Base-by-base conservation (phyloP, 805 yeast genomes). In the Suhomyces sp. region DNA sequence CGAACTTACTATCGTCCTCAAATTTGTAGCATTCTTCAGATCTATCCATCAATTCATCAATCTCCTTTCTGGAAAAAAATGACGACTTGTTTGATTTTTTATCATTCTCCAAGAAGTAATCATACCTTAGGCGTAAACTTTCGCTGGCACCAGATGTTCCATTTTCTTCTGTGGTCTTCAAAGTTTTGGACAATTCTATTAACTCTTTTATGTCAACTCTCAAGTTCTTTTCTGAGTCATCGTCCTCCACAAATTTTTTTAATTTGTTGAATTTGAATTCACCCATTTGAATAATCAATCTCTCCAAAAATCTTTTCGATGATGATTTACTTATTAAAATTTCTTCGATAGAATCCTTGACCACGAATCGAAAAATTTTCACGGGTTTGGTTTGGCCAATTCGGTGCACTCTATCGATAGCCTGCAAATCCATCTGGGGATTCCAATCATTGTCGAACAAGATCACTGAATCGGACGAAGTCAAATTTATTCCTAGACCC, bases 371-470 rank as follows among this genome's bases (percentile, higher is more conserved):
- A 64, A 86, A 89, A 1, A 93, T 81, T 20, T 89, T 76, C 4
- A 92, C 96, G 1, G 97, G 97, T 50, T 80, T 83, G 1, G 73
- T 77, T 66, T 93, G 99, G 0, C 98, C 98, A 50, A 94, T 89
- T 62, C 99, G 76, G 65, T 93, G 98, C 10, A 88, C 96, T 50
- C 99, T 77, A 61, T 92, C 98, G 83, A 93, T 93, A 0, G 98
- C 98, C 66, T 93, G 99, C 47, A 91, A 72, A 68, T 93, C 98
- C 55, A 90, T 96, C 63, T 93, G 97, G 0, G 98, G 99, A 62
- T 93, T 93, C 97, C 97, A 93, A 64, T 93, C 99, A 51, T 90
- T 87, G 62, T 93, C 99, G 63, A 89, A 91, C 9, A 93, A 61
- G 3, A 93, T 81, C 1, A 94, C 98, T 1, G 96, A 85, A 57